phyloP scores from a whole-genome alignment of 768 basidiomycete species.

The Leucosporidium scottii region DNA sequence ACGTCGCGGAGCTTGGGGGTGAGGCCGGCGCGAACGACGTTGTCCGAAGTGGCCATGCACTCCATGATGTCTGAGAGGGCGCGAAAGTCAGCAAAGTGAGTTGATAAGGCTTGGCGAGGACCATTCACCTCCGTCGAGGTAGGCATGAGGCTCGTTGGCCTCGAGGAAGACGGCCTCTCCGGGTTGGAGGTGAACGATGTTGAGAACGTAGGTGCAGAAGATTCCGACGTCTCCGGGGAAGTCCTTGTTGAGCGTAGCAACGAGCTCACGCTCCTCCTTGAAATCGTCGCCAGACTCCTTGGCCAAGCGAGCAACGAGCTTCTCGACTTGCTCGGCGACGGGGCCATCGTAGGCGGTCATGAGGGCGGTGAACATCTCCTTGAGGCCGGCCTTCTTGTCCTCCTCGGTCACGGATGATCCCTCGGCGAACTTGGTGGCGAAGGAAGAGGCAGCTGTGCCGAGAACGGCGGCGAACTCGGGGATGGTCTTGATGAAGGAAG shows the following conservation, averaged over 20 bases:
- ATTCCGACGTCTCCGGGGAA: conserved; percentile 91
- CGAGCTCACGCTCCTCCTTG: conserved; percentile 50
- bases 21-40: conserved; percentile 95
- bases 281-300: conserved; percentile 46
- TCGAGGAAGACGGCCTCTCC: conserved; percentile 92
- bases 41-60: conserved; percentile 98
- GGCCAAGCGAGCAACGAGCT: conserved; percentile 60
- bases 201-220: conserved; percentile 83
- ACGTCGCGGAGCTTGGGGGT: conserved; percentile 95
- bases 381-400: conserved; percentile 46
- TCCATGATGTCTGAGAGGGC: conserved; percentile 79
- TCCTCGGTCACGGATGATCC: conserved; percentile 43
- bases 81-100: background rate
- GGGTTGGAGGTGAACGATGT: conserved; percentile 66
- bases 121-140: conserved; percentile 74
- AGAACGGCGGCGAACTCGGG: conserved; percentile 73
- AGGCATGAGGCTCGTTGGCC: conserved; percentile 95
- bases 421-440: conserved; percentile 53
- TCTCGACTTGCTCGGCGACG: conserved; percentile 54
- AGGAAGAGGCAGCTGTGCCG: conserved; percentile 44
- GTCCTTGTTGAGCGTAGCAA: conserved; percentile 54
- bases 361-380: conserved; percentile 67
- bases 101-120: no score
- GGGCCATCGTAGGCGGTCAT: conserved; percentile 64
- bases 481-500: conserved; percentile 56